Conservation (phyloP, 2,329 filamentous ascomycete species). For the Sporothrix phasma region DNA sequence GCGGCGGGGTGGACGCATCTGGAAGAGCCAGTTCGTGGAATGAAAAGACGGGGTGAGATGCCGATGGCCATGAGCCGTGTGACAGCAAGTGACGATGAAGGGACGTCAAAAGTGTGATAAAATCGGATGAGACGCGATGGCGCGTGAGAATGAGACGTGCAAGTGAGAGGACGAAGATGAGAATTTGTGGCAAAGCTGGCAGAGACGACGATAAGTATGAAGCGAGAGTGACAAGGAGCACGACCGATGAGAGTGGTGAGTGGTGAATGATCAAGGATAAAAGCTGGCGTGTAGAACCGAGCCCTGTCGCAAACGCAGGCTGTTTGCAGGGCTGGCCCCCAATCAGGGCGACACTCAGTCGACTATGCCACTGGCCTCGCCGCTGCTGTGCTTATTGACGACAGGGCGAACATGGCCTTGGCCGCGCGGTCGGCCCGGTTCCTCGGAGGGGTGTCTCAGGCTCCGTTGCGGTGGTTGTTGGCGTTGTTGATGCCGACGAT, state of each 20-base stretch:
- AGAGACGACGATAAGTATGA: neutral
- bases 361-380: neutral
- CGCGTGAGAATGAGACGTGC: neutral
- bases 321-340: conserved; percentile 11
- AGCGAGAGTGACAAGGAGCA: neutral
- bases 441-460: neutral
- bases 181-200: neutral
- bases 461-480: neutral
- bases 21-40: neutral
- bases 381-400: neutral
- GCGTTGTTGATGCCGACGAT: no score
- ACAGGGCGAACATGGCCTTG: neutral
- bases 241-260: neutral
- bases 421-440: neutral
- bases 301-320: neutral
- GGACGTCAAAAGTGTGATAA: neutral
- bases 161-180: neutral
- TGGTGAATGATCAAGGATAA: neutral
- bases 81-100: neutral
- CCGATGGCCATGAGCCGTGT: neutral
- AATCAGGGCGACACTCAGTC: neutral
- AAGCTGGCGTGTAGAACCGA: neutral
- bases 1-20: conserved; percentile 2
- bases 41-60: neutral
- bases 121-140: neutral